Evolutionary conservation across 495 filamentous ascomycete species (phyloP), one percentile per base, ranked within the genome.

Genomic region (Hypomontagnella monticulosa): DNA sequence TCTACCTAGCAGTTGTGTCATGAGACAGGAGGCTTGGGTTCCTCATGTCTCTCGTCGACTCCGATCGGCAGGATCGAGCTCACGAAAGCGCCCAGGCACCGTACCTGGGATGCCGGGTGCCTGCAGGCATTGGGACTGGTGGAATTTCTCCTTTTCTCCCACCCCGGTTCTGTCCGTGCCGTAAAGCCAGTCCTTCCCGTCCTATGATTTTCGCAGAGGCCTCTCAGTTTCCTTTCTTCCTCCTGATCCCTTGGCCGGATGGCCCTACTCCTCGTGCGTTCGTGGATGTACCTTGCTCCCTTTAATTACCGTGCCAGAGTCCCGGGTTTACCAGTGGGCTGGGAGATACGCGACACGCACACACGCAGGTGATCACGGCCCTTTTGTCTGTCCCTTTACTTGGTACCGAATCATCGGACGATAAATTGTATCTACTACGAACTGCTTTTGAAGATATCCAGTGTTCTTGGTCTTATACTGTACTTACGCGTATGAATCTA

Each of bases 1-100:
- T 37, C 59, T 4, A 14, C 16, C 34, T 36, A 40, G 36, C 54
- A 33, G 66, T 54, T 54, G 48, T 54, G 60, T 54, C 66, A 55
- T 56, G 66, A 62, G 59, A 63, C 59, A 68, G n/a, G 10, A 27
- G 51, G 41, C 9, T 5, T 34, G 34, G 36, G 30, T 62, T 34
- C 37, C 47, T 15, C 37, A 38, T 59, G 42, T 58, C 59, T 60
- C 65, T 68, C 60, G 59, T 60, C 37, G 64, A 67, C 65, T 63
- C 62, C 62, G 55, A 55, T 49, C 46, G 52, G 43, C 43, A 56
- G 51, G 34, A 37, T 42, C 40, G 23, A 6, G 3, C 23, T 27
- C 23, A 27, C 23, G 6, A 27, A 6, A 2, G 23, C 23, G 23
- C 23, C 23, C 23, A 27, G 23, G 23, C 23, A 27, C 23, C 23